Evolutionary conservation across 345 rosid species (phyloP).

Genomic region (Euphorbia pulcherrima): DNA sequence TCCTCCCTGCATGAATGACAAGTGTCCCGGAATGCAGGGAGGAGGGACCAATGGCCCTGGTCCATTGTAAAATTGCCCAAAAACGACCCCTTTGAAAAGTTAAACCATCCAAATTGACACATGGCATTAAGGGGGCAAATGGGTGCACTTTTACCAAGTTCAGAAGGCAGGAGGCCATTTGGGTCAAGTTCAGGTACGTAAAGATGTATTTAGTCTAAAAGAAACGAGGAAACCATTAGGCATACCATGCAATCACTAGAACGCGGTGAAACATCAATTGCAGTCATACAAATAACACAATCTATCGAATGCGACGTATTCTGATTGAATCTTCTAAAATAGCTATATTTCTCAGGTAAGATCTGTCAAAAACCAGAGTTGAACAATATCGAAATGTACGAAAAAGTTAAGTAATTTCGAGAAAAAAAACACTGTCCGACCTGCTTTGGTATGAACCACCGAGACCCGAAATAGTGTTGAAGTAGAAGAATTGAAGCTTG

Average conservation of each 20-base stretch:
- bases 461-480: constrained; percentile 91
- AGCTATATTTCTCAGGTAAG: constrained; percentile 91
- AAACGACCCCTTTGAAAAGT: too few species aligned
- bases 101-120: too few species aligned
- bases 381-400: neutral
- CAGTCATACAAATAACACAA: constrained; percentile 94
- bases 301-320: constrained; percentile 52
- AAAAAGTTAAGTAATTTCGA: neutral
- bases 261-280: constrained; percentile 62
- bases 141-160: too few species aligned
- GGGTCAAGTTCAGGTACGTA: too few species aligned
- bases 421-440: constrained; percentile 37
- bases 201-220: too few species aligned
- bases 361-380: constrained; percentile 45
- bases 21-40: too few species aligned
- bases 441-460: constrained; percentile 96
- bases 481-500: constrained; percentile 88
- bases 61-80: too few species aligned
- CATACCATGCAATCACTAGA: constrained; percentile 77
- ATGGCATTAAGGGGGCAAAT: too few species aligned
- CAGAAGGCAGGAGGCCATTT: too few species aligned
- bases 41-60: too few species aligned
- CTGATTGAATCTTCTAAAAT: constrained; percentile 62
- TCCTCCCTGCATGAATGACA: too few species aligned
- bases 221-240: constrained; percentile 1